Conservation (phyloP, 352 stramenopile genomes). For the Pythium brachiatum region DNA sequence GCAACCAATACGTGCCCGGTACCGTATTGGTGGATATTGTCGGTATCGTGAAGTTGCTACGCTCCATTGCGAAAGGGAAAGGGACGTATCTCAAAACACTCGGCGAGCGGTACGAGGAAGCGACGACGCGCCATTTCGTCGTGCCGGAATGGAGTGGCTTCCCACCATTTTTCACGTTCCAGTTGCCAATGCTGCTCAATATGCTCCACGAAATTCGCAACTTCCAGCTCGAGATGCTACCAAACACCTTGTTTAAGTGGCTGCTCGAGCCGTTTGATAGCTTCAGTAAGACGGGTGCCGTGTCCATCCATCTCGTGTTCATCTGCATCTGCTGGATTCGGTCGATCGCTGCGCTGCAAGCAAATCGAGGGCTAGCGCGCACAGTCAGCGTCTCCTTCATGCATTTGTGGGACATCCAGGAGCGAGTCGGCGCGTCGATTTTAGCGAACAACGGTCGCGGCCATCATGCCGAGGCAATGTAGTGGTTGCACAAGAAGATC, state of each 20-base stretch:
- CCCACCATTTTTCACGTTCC: too few relatives aligned
- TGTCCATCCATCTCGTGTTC: background rate
- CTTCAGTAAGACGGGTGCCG: background rate
- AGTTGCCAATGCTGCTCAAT: too few relatives aligned
- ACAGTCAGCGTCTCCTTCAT: background rate
- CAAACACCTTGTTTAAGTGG: background rate
- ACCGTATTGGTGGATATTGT: too few relatives aligned
- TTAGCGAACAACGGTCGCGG: background rate
- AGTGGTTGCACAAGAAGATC: background rate
- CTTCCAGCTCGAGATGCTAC: background rate
- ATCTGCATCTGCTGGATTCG: constrained; percentile 7
- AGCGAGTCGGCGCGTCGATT: background rate
- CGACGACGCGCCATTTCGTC: too few relatives aligned
- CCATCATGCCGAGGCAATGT: background rate
- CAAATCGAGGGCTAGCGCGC: constrained; percentile 1
- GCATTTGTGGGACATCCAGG: background rate
- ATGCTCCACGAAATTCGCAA: background rate
- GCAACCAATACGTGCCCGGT: too few relatives aligned
- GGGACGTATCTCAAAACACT: too few relatives aligned
- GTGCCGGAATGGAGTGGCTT: too few relatives aligned
- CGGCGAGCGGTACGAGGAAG: too few relatives aligned
- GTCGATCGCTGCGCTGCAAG: constrained; percentile 5
- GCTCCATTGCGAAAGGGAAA: too few relatives aligned
- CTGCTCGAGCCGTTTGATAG: constrained; percentile 3
- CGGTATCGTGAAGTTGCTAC: too few relatives aligned